Percentiles rank a stretch among this genome's conserved stretches.
Conservation (phyloP, 768 basidiomycete genomes). For the Lepiota subincarnata region DNA sequence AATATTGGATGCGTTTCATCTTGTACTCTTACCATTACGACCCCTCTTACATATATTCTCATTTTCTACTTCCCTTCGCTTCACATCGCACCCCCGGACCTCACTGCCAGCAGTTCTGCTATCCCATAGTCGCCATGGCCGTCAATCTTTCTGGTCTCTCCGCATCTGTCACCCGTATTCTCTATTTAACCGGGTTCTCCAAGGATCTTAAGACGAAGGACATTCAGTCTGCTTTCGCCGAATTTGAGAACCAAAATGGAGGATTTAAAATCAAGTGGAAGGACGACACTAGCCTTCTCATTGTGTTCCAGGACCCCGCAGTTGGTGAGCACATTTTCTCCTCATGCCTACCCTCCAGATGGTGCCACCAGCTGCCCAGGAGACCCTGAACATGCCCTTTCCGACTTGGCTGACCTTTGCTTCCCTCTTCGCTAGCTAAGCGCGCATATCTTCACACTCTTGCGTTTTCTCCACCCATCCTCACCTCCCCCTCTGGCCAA, state of each 20-base stretch:
- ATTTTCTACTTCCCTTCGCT: conserved; percentile 18
- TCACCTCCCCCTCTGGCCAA: conserved; percentile 52
- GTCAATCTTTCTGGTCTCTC: conserved; percentile 78
- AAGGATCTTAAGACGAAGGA: conserved; percentile 98
- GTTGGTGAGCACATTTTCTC: conserved; percentile 61
- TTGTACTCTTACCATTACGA: conserved; percentile 12
- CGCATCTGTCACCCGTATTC: conserved; percentile 93
- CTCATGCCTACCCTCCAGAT: conserved; percentile 3
- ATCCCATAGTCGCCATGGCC: conserved; percentile 43
- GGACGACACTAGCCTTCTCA: conserved; percentile 92
- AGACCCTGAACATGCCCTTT: not conserved
- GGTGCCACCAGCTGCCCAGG: not conserved
- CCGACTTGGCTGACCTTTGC: conserved; percentile 6
- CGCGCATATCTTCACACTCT: conserved; percentile 91
- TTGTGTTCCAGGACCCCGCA: conserved; percentile 89
- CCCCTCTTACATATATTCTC: conserved; percentile 13
- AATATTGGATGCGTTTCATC: conserved; percentile 1
- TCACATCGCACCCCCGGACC: conserved; percentile 4
- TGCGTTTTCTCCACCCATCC: conserved; percentile 71
- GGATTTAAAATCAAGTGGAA: conserved; percentile 99
- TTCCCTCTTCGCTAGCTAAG: conserved; percentile 58
- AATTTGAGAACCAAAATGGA: conserved; percentile 81
- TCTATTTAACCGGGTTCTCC: conserved; percentile 87
- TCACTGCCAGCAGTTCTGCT: conserved; percentile 12
- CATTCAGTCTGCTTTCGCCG: conserved; percentile 85